Conservation (phyloP, 2,329 filamentous ascomycete species). For the Magnaporthiopsis poae region DNA sequence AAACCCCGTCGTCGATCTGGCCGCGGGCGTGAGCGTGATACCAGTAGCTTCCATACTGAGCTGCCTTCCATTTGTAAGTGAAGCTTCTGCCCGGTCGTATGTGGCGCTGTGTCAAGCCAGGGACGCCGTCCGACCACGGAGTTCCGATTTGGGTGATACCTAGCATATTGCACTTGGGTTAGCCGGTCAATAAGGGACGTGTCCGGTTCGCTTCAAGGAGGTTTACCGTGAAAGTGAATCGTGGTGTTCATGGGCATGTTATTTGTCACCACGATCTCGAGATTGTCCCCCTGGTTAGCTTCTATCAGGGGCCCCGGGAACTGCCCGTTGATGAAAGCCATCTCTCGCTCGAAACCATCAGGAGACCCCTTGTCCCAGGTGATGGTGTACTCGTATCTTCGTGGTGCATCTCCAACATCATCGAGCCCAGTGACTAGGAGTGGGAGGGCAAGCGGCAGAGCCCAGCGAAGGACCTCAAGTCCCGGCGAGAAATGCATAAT, state of each 20-base stretch:
- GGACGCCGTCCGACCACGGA: slow-evolving; percentile 52
- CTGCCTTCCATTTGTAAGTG: slow-evolving; percentile 45
- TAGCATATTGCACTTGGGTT: slow-evolving; percentile 1
- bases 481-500: too few species aligned
- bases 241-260: slow-evolving; percentile 36
- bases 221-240: slow-evolving; percentile 39
- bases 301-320: slow-evolving; percentile 53
- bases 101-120: slow-evolving; percentile 43
- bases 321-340: slow-evolving; percentile 47
- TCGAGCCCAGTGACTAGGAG: neutral
- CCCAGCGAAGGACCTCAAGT: neutral
- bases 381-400: slow-evolving; percentile 19
- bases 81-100: slow-evolving; percentile 40
- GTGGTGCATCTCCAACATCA: slow-evolving; percentile 8
- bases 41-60: slow-evolving; percentile 48
- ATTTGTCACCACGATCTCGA: slow-evolving; percentile 37
- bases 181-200: neutral
- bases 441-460: slow-evolving; percentile 6
- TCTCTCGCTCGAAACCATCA: slow-evolving; percentile 33
- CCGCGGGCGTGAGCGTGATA: slow-evolving; percentile 49
- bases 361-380: slow-evolving; percentile 31
- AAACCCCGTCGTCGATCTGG: slow-evolving; percentile 51
- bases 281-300: slow-evolving; percentile 39
- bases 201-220: neutral
- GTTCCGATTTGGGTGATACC: slow-evolving; percentile 41